Percentiles rank a stretch among this genome's conserved stretches.
These are phyloP conservation scores for Microbotryum lychnidis-dioicae DNA, from an alignment of 1,284 basidiomycete genomes.

Conservation along the genomic window DNA sequence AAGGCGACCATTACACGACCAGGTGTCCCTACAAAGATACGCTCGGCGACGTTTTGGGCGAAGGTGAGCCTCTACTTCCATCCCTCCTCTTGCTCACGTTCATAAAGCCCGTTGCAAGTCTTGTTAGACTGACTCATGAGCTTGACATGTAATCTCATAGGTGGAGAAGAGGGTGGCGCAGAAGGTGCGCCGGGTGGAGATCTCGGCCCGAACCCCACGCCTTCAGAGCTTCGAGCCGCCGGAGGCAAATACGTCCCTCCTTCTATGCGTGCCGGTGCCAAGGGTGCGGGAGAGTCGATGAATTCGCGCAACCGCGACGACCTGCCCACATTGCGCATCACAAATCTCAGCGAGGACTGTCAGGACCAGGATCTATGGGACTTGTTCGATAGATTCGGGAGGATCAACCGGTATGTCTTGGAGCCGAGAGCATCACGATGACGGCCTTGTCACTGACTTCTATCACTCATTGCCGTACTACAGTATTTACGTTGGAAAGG, in stretches of 20 bases:
- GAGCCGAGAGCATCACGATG: no score
- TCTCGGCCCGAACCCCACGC: conserved; percentile 37
- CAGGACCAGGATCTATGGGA: conserved; percentile 90
- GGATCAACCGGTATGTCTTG: conserved; percentile 50
- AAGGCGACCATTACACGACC: conserved; percentile 94
- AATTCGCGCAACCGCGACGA: conserved; percentile 68
- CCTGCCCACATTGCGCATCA: conserved; percentile 90
- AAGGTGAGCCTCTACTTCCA: conserved; percentile 12
- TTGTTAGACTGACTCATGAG: no score
- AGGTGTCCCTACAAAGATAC: conserved; percentile 98
- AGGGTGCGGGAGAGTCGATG: conserved; percentile 76
- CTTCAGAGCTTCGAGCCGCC: conserved; percentile 36
- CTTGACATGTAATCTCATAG: neutral
- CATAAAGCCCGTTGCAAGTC: neutral
- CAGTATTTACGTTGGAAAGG: conserved; percentile 87
- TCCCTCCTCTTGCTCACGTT: neutral
- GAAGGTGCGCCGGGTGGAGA: conserved; percentile 30
- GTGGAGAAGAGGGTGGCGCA: neutral
- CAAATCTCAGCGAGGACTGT: conserved; percentile 92
- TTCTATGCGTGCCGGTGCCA: conserved; percentile 63
- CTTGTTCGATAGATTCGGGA: conserved; percentile 56
- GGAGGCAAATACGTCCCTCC: conserved; percentile 88
- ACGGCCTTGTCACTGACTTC: no score
- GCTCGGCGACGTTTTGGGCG: conserved; percentile 57
- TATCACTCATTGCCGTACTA: conserved; percentile 26